phyloP scores from a whole-genome alignment of 2,329 filamentous ascomycete genomes.

The Colletotrichum melonis region DNA sequence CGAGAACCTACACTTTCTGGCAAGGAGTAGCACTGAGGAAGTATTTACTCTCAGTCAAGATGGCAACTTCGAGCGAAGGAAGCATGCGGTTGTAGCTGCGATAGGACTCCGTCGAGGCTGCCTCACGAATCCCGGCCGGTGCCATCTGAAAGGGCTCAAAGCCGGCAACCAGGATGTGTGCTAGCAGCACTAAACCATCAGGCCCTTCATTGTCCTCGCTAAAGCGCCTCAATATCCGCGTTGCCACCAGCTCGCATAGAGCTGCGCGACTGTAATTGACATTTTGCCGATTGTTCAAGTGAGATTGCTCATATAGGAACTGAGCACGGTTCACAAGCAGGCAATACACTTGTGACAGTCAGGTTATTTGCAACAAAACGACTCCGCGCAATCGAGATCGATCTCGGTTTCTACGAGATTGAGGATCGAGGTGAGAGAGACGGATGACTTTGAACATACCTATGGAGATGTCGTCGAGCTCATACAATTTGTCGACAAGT shows the following conservation, averaged over 20 bases:
- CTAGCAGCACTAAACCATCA: slow-evolving; percentile 77
- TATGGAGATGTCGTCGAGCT: slow-evolving; percentile 82
- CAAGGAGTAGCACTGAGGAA: slow-evolving; percentile 83
- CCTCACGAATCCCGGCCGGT: slow-evolving; percentile 71
- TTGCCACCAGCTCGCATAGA: slow-evolving; percentile 84
- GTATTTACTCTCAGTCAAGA: slow-evolving; percentile 82
- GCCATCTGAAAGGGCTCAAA: slow-evolving; percentile 90
- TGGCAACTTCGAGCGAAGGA: slow-evolving; percentile 85
- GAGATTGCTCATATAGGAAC: slow-evolving; percentile 82
- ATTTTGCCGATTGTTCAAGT: slow-evolving; percentile 81
- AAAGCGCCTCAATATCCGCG: slow-evolving; percentile 80
- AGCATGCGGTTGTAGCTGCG: slow-evolving; percentile 69
- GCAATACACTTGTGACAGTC: slow-evolving; percentile 75
- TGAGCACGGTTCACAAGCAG: slow-evolving; percentile 84
- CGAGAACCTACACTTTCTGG: slow-evolving; percentile 71
- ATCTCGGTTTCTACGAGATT: not conserved
- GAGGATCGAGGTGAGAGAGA: not conserved
- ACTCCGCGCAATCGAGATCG: not conserved
- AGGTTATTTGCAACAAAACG: not conserved
- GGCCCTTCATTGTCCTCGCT: slow-evolving; percentile 81
- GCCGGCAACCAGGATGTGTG: slow-evolving; percentile 83
- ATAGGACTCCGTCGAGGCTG: slow-evolving; percentile 62
- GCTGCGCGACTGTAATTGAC: slow-evolving; percentile 82
- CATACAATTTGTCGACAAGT: slow-evolving; percentile 85
- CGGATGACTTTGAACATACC: slow-evolving; percentile 54